These are phyloP conservation scores for Dryadomyces sulphureus DNA, from an alignment of 2,329 filamentous ascomycete species.

Conservation along the genomic window DNA sequence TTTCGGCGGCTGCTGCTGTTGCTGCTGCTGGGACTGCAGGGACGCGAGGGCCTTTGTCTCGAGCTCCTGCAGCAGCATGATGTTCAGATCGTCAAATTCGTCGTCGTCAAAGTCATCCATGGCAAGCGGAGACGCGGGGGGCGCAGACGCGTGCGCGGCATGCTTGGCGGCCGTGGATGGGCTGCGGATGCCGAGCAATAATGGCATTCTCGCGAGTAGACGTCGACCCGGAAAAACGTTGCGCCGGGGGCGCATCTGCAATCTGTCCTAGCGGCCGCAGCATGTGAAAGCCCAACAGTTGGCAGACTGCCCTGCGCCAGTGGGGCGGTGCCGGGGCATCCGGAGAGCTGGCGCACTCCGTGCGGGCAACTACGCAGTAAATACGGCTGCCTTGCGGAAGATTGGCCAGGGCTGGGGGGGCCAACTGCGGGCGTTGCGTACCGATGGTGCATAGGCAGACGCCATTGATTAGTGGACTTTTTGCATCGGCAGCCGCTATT, in stretches of 20 bases:
- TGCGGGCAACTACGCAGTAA: neutral
- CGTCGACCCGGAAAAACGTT: too few relatives aligned
- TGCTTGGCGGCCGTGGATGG: too few relatives aligned
- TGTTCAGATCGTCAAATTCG: slow-evolving; percentile 45
- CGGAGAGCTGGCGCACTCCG: neutral
- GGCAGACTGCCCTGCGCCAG: neutral
- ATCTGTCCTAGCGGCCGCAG: neutral
- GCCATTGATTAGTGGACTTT: too few relatives aligned
- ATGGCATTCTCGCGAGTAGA: too few relatives aligned
- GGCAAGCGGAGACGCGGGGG: neutral
- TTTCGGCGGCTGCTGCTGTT: neutral
- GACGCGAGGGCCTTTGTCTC: slow-evolving; percentile 34
- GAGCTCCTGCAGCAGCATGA: slow-evolving; percentile 43
- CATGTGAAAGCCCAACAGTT: neutral
- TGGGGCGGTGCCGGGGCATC: neutral
- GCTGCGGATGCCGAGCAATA: too few relatives aligned
- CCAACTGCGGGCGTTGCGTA: too few relatives aligned
- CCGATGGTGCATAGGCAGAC: too few relatives aligned
- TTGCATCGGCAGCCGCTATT: too few relatives aligned
- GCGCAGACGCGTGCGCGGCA: too few relatives aligned
- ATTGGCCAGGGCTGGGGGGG: too few relatives aligned
- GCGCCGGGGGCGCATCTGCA: too few relatives aligned
- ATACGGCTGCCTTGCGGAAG: too few relatives aligned
- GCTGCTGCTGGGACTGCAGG: slow-evolving; percentile 13
- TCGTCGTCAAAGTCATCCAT: slow-evolving; percentile 51